phyloP scores from a whole-genome alignment of 179 eudicot genomes.

The Beta macrorhiza region DNA sequence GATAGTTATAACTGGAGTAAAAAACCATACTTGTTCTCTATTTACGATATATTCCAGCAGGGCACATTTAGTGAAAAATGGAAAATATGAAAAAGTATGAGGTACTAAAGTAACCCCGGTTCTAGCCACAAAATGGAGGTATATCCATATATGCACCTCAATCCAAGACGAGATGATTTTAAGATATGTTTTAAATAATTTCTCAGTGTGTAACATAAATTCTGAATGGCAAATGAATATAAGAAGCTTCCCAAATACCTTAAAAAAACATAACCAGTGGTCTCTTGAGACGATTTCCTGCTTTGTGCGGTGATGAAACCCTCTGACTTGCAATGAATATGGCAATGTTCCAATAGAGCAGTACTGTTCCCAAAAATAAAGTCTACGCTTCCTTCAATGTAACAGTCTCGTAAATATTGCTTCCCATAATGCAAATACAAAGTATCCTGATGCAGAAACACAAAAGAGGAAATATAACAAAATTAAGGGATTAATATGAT shows the following conservation, averaged over 20 bases:
- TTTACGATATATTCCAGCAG: too few relatives aligned
- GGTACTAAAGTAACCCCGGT: not conserved
- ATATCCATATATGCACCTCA: not conserved
- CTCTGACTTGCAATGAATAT: constrained; percentile 88
- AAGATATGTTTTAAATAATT: too few relatives aligned
- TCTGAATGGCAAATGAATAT: not conserved
- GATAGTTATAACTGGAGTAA: too few relatives aligned
- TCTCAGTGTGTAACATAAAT: too few relatives aligned
- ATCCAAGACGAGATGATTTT: not conserved
- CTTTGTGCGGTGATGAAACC: constrained; percentile 94
- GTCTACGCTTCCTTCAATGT: constrained; percentile 94
- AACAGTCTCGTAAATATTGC: constrained; percentile 87
- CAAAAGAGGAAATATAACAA: constrained; percentile 1
- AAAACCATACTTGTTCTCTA: too few relatives aligned
- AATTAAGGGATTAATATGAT: not conserved
- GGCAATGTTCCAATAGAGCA: constrained; percentile 93
- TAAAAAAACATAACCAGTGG: constrained; percentile 88
- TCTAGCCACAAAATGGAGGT: not conserved
- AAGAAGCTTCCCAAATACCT: constrained; percentile 45
- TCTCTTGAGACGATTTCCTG: constrained; percentile 91
- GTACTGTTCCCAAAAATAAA: constrained; percentile 97
- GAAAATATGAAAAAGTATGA: not conserved
- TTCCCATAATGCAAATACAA: constrained; percentile 87
- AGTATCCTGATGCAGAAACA: constrained; percentile 59
- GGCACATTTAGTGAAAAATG: too few relatives aligned